Evolutionary conservation across 352 stramenopile genomes (phyloP), one percentile per base, ranked within the genome.

Genomic region (Pythium pyrilobum): DNA sequence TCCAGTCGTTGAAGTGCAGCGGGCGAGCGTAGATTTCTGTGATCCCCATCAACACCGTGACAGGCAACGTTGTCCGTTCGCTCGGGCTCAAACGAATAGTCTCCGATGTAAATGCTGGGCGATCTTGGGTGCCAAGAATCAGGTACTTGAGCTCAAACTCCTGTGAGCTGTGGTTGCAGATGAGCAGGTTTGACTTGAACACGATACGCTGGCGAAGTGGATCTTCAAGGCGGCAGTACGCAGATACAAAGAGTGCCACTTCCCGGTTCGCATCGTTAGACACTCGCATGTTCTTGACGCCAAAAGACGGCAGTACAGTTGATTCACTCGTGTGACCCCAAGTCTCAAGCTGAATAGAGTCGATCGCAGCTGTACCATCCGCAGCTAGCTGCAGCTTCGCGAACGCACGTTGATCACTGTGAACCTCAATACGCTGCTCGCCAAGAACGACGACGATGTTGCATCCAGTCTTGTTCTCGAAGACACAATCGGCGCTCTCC

Each of bases 1-100:
- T 77, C 84, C 84, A 95, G 33, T 86, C 69, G 10, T 40, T 92
- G 69, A 48, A 85, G 70, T 32, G 77, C 52, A 46, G 73, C 4
- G 80, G 77, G 23, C 84, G 78, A 21, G 81, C 77, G 39, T 92
- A 92, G 33, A 95, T 70, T 52, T 92, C 81, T 0, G 84, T 92
- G 20, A 90, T 87, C 21, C 81, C 84, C 81, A 92, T 91, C 16
- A 92, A 62, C 29, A 92, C 66, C 6, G 84, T 79, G 20, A 92
- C 46, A 4, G 78, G 59, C 40, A 67, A 42, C 7, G 52, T 69
- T 32, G 89, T 79, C 12, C 77, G 80, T 36, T 89, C 78, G 45
- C 77, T 85, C 6, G 79, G 75, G 21, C 60, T 63, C 36, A 92
- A 47, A 18, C 69, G 77, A 33, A 86, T 74, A 34, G 87, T 67